Evolutionary conservation across 208 protist genomes (phyloP).

Genomic region (Leishmania gerbilli): DNA sequence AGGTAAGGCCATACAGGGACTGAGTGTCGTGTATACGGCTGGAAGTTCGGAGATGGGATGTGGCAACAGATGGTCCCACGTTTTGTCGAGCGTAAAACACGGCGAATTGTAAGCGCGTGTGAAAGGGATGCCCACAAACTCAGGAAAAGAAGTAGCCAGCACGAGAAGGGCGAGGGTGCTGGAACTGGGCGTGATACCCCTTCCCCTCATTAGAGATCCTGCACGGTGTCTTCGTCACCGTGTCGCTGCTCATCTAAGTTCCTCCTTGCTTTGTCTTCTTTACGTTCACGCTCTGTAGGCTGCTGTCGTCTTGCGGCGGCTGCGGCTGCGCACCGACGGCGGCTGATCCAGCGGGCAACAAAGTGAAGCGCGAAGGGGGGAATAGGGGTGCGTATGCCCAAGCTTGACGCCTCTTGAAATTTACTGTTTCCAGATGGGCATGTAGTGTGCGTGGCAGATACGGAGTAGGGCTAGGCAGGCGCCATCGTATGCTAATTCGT

Average conservation of each 20-base stretch:
- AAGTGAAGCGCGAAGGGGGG: background rate
- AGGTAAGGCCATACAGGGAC: background rate
- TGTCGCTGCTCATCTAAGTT: background rate
- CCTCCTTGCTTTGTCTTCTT: constrained; percentile 6
- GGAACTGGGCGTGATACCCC: background rate
- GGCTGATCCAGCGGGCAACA: background rate
- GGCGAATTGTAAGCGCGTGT: background rate
- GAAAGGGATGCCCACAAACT: background rate
- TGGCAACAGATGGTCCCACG: background rate
- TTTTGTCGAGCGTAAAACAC: background rate
- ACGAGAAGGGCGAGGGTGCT: background rate
- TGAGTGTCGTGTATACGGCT: background rate
- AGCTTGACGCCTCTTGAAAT: background rate
- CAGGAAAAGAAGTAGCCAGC: background rate
- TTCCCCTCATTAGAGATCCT: background rate
- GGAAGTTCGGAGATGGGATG: background rate
- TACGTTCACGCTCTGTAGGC: background rate
- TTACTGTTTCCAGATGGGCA: background rate
- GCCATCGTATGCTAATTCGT: background rate
- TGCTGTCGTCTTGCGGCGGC: background rate
- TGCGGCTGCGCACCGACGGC: background rate
- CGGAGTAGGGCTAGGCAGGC: background rate
- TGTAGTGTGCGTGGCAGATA: background rate
- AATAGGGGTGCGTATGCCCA: background rate
- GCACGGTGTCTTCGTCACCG: background rate